Evolutionary conservation across 345 rosid species (phyloP).

Genomic region (Boechera divaricarpa): DNA sequence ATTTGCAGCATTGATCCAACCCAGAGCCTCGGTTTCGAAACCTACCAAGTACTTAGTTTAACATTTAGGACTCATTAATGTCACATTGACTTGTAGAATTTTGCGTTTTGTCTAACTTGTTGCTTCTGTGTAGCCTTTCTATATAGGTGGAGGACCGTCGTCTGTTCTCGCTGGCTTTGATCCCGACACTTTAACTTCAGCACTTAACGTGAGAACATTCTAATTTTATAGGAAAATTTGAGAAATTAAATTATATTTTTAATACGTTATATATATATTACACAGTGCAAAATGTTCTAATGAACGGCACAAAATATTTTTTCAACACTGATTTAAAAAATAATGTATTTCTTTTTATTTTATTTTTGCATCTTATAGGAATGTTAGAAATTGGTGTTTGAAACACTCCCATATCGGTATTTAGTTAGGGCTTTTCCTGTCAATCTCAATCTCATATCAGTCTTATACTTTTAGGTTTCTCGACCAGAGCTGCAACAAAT

Average conservation of each 20-base stretch:
- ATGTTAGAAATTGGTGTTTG: no score
- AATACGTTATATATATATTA: no score
- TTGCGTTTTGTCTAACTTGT: conserved; percentile 6
- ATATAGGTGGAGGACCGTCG: conserved; percentile 77
- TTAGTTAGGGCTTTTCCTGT: background rate
- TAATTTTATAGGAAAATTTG: no score
- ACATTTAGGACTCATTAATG: background rate
- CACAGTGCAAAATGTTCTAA: no score
- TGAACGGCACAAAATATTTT: no score
- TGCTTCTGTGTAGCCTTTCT: conserved; percentile 66
- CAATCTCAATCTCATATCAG: background rate
- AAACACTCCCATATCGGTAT: no score
- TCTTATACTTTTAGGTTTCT: conserved; percentile 51
- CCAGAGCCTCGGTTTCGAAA: conserved; percentile 64
- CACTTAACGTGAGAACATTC: conserved; percentile 66
- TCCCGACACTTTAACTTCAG: conserved; percentile 62
- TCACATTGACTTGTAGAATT: background rate
- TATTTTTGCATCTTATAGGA: no score
- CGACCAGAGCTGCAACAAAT: conserved; percentile 51
- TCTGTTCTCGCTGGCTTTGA: conserved; percentile 76
- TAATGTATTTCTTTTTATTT: no score
- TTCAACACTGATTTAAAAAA: no score
- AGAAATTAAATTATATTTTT: no score
- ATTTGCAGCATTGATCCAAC: conserved; percentile 74
- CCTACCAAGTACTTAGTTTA: conserved; percentile 62